Evolutionary conservation across 2,329 filamentous ascomycete genomes (phyloP), one percentile per base, ranked within the genome.

Genomic region (Didymella pomorum): DNA sequence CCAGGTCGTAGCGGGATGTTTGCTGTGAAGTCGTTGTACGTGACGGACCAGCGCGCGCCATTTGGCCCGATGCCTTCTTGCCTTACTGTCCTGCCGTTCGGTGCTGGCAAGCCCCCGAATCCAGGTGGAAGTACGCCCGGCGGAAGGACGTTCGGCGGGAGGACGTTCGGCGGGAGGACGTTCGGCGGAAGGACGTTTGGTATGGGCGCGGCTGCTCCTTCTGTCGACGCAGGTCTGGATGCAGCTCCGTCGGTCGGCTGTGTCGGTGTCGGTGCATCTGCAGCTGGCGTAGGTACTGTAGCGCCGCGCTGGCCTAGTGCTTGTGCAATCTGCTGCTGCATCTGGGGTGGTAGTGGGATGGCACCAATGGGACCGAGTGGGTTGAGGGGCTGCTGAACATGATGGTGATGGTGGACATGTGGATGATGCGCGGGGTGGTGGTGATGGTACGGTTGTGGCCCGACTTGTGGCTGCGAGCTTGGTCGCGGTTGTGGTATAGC

Each of bases 11-110:
- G 46, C 14, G 72, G 69, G 18, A 73, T 61, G 26, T 70, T 69
- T 2, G 71, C 51, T 18, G 64, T 70, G 14, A 78, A 77, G 60
- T 83, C 81, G 65, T 84, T 84, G 52, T 83, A 76, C 2, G 81
- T 83, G 52, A 85, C 76, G 41, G 82, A 81, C 79, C 81, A 84
- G 55, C 82, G 77, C 57, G 83, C 78, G 16, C 83, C 83, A 62
- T 85, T 82, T 10, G 82, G 80, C 0, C 80, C 80, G 29, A 82
- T 66, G 9, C 79, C 78, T 67, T 86, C 83, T 29, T 81, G 81
- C 9, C 81, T 78, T 20, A 83, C 77, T 10, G 79, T 81, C 21
- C 79, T 77, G 9, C 76, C 77, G 26, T 69, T 56, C 66, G 31
- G 52, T 64, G 62, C 35, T 72, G 35, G 35, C 18, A 39, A 18